Evolutionary conservation across 139 green algal genomes (phyloP).

Genomic region (Tetratostichococcus sp.): DNA sequence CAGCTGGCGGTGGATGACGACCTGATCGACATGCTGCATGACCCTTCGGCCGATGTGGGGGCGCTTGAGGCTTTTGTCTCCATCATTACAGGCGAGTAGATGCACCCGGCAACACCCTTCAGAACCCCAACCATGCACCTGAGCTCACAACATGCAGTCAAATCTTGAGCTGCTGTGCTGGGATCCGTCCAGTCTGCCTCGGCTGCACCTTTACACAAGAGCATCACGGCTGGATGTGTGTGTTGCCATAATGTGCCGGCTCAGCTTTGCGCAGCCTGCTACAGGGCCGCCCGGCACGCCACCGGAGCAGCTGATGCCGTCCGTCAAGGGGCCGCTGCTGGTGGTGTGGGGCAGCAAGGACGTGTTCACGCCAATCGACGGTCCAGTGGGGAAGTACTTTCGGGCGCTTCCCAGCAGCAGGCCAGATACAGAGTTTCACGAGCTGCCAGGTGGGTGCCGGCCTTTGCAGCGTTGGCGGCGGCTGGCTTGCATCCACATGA

Average conservation of each 20-base stretch:
- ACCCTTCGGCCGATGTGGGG: constrained; percentile 49
- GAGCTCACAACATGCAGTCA: too few relatives aligned
- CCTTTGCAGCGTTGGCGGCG: background rate
- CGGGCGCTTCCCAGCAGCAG: background rate
- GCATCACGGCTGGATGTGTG: too few relatives aligned
- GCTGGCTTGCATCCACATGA: too few relatives aligned
- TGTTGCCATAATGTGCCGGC: too few relatives aligned
- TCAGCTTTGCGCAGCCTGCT: too few relatives aligned
- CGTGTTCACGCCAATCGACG: constrained; percentile 81
- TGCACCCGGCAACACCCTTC: too few relatives aligned
- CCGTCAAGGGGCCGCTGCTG: constrained; percentile 60
- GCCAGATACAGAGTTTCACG: background rate
- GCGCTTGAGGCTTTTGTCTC: constrained; percentile 85
- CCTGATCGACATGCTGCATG: constrained; percentile 72
- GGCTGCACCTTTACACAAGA: too few relatives aligned
- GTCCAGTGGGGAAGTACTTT: constrained; percentile 83
- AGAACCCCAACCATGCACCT: too few relatives aligned
- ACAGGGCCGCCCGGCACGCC: constrained; percentile 52
- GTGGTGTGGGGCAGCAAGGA: constrained; percentile 86
- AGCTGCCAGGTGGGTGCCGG: background rate
- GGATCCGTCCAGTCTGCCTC: too few relatives aligned
- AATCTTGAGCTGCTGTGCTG: too few relatives aligned
- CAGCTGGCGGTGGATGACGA: constrained; percentile 75
- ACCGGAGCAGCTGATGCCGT: constrained; percentile 67
- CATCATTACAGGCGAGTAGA: constrained; percentile 66